phyloP scores from a whole-genome alignment of 345 rosid species.

The Aquilaria sinensis region DNA sequence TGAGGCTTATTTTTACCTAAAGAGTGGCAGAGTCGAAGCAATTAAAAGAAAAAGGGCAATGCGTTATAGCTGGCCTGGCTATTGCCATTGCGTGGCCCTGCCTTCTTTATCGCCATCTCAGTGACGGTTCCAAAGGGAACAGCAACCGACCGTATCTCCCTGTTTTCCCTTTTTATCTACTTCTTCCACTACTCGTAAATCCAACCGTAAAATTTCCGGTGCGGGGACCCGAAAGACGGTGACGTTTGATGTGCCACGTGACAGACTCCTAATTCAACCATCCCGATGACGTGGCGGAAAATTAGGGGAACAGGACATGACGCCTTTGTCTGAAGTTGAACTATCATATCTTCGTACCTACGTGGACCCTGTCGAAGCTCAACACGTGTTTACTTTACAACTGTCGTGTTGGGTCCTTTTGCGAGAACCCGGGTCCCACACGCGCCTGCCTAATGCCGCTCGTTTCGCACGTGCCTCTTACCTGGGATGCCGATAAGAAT shows the following conservation, averaged over 20 bases:
- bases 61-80: conserved; percentile 40
- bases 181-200: too few relatives aligned
- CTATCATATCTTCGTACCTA: conserved; percentile 15
- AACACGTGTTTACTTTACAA: conserved; percentile 17
- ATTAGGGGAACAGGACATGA: conserved; percentile 1
- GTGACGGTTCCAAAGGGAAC: conserved; percentile 25
- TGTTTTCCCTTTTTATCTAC: too few relatives aligned
- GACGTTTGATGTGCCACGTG: conserved; percentile 6
- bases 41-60: conserved; percentile 10
- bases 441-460: conserved; percentile 8
- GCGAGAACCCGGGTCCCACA: neutral
- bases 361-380: conserved; percentile 2
- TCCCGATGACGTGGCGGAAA: conserved; percentile 19
- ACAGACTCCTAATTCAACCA: neutral
- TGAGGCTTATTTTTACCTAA: too few relatives aligned
- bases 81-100: conserved; percentile 10
- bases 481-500: too few relatives aligned
- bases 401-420: conserved; percentile 26
- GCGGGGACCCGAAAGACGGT: neutral
- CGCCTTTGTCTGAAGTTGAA: conserved; percentile 22
- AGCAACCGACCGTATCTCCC: conserved; percentile 2
- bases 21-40: neutral
- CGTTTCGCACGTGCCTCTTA: conserved; percentile 30
- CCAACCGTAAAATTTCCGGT: too few relatives aligned
- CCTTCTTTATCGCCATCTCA: conserved; percentile 17